Percentiles rank a stretch among this genome's conserved stretches.
phyloP scores from a whole-genome alignment of 2,329 filamentous ascomycete species.

The Fusarium keratoplasticum region DNA sequence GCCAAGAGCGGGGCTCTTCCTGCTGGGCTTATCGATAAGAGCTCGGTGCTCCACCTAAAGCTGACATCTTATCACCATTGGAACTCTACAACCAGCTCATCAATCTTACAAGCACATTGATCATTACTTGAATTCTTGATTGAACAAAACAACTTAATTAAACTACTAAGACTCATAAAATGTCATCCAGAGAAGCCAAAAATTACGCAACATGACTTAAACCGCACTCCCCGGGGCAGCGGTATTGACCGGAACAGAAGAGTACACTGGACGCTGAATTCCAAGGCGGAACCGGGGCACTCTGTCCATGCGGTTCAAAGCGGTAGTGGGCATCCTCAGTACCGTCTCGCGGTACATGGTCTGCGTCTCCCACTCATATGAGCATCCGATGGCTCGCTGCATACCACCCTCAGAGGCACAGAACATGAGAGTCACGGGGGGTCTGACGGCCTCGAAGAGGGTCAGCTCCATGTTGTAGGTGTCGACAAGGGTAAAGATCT shows the following conservation, averaged over 20 bases:
- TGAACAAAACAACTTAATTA: background rate
- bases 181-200: background rate
- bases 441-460: slow-evolving; percentile 48
- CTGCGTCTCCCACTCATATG: slow-evolving; percentile 44
- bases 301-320: slow-evolving; percentile 41
- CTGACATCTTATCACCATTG: background rate
- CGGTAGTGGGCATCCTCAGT: slow-evolving; percentile 38
- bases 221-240: slow-evolving; percentile 1
- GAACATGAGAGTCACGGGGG: slow-evolving; percentile 43
- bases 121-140: background rate
- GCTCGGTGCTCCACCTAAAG: slow-evolving; percentile 5
- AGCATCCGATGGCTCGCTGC: slow-evolving; percentile 43
- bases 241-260: slow-evolving; percentile 26
- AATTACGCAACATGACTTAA: background rate
- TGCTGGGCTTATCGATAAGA: slow-evolving; percentile 44
- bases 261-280: slow-evolving; percentile 36
- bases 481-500: slow-evolving; percentile 53
- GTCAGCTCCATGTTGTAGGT: slow-evolving; percentile 51
- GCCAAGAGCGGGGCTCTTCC: background rate
- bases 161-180: background rate
- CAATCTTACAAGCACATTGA: background rate
- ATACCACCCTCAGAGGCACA: slow-evolving; percentile 44
- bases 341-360: slow-evolving; percentile 45
- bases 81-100: background rate
- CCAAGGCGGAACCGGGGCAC: slow-evolving; percentile 43